Conservation (phyloP, 2,329 filamentous ascomycete genomes). For the Penicillium sp. region DNA sequence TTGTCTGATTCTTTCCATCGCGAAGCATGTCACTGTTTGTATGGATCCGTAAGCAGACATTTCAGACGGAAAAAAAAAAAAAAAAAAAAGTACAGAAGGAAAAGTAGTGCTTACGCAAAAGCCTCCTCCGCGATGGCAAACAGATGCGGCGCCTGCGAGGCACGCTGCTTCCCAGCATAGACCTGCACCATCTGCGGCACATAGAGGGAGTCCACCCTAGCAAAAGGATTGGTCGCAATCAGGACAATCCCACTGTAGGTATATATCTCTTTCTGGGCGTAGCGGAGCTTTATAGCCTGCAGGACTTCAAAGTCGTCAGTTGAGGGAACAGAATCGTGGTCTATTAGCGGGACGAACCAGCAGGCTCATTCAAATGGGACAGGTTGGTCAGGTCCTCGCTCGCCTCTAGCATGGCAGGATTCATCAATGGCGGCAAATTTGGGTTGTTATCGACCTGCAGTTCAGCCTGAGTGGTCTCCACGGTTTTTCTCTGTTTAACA, state of each 20-base stretch:
- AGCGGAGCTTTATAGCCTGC: conserved; percentile 94
- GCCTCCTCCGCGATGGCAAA: conserved; percentile 99
- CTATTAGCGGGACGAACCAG: conserved; percentile 58
- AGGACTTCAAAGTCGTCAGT: conserved; percentile 59
- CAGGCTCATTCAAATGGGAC: conserved; percentile 96
- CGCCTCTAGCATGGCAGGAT: conserved; percentile 94
- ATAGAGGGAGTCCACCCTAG: conserved; percentile 94
- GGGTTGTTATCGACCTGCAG: conserved; percentile 72
- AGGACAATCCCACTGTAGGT: conserved; percentile 98
- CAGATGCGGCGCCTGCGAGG: conserved; percentile 93
- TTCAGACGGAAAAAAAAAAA: not conserved
- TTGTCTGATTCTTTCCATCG: conserved; percentile 92
- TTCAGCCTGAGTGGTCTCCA: conserved; percentile 72
- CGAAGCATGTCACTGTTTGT: conserved; percentile 81
- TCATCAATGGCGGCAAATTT: conserved; percentile 88
- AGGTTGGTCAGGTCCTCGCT: conserved; percentile 97
- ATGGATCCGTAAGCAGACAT: conserved; percentile 36
- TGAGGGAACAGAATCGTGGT: conserved; percentile 1
- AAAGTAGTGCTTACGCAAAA: conserved; percentile 64
- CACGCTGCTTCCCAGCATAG: conserved; percentile 93
- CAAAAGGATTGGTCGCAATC: conserved; percentile 97
- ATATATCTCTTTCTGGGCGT: conserved; percentile 98
- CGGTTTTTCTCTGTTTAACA: conserved; percentile 62
- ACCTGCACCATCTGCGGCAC: conserved; percentile 99
- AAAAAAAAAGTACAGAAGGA: not conserved